Evolutionary conservation across 1,284 basidiomycete species (phyloP).

Genomic region (Wolfiporia cocos): DNA sequence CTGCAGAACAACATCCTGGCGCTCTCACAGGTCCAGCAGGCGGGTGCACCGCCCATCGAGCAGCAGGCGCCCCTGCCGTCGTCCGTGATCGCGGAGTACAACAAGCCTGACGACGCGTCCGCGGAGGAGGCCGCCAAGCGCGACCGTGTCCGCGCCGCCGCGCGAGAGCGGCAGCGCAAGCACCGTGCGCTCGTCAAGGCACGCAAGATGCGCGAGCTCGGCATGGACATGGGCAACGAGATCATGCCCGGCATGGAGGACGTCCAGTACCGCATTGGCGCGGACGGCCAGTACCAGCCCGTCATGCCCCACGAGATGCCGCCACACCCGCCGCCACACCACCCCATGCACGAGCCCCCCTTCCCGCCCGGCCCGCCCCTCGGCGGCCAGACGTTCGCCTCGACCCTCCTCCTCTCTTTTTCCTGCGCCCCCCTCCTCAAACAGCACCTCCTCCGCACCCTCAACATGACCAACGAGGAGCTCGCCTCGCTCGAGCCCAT

Average conservation of each 20-base stretch:
- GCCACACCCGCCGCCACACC: slow-evolving; percentile 20
- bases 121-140: slow-evolving; percentile 59
- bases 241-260: slow-evolving; percentile 55
- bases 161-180: slow-evolving; percentile 71
- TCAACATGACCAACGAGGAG: slow-evolving; percentile 72
- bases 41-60: slow-evolving; percentile 14
- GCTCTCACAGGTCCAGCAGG: slow-evolving; percentile 19
- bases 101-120: slow-evolving; percentile 37
- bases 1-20: slow-evolving; percentile 29
- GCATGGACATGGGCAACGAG: slow-evolving; percentile 68
- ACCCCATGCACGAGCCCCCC: slow-evolving; percentile 28
- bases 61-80: slow-evolving; percentile 14
- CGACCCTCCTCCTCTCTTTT: slow-evolving; percentile 63
- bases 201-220: slow-evolving; percentile 71
- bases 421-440: slow-evolving; percentile 67
- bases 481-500: slow-evolving; percentile 70
- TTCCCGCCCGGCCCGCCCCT: slow-evolving; percentile 31
- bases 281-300: slow-evolving; percentile 52
- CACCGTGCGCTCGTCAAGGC: slow-evolving; percentile 72
- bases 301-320: slow-evolving; percentile 47
- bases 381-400: slow-evolving; percentile 68
- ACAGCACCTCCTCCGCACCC: slow-evolving; percentile 61
- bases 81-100: slow-evolving; percentile 20
- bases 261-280: slow-evolving; percentile 49
- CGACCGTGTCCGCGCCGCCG: slow-evolving; percentile 64